Conservation (phyloP, 306 rosid species). For the Pyrus pyrifolia region DNA sequence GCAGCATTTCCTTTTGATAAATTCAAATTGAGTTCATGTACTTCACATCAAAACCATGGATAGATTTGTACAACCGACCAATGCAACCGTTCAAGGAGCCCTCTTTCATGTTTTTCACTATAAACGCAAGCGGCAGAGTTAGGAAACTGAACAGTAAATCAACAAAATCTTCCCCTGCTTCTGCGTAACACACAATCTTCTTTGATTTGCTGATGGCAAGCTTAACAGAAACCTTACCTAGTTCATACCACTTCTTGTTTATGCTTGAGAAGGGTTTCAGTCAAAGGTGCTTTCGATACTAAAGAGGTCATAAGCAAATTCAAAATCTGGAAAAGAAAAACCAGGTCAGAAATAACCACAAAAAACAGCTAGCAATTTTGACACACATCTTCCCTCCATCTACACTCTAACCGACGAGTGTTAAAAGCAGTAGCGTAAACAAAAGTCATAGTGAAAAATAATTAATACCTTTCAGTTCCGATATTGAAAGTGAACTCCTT, state of each 20-base stretch:
- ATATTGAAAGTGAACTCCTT: no score
- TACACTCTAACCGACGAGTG: no score
- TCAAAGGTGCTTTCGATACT: background rate
- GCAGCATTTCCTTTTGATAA: background rate
- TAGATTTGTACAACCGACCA: background rate
- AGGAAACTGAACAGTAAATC: slow-evolving; percentile 1
- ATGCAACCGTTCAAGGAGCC: background rate
- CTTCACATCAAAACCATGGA: background rate
- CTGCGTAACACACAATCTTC: background rate
- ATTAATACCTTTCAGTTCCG: no score
- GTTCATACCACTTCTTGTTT: background rate
- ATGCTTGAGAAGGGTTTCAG: background rate
- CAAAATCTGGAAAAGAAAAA: background rate
- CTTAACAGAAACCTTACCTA: background rate
- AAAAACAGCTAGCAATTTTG: no score
- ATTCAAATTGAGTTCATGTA: background rate
- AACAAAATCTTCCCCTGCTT: slow-evolving; percentile 2
- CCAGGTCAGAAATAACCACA: background rate
- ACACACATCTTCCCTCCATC: no score
- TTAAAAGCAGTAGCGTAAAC: no score
- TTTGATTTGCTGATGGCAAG: background rate
- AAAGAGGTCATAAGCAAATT: background rate
- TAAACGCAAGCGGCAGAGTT: slow-evolving; percentile 1
- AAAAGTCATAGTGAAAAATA: no score
- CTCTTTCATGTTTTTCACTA: background rate